Base-by-base conservation (phyloP, 768 basidiomycete genomes). In the Mycena latifolia region DNA sequence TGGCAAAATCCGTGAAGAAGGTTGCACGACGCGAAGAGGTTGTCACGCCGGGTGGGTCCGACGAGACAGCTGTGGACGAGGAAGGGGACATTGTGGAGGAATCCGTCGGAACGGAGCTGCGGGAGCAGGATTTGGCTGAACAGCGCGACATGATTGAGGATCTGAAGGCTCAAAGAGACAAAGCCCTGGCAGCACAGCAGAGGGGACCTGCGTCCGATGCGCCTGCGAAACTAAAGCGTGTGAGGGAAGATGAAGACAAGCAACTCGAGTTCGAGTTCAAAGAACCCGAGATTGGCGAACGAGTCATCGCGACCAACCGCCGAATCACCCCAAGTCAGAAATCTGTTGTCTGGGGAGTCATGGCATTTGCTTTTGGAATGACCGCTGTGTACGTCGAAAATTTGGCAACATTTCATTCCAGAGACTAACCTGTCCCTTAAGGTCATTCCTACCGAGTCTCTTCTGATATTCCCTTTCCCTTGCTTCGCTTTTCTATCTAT, bases 291-390 rank as follows among this genome's bases (percentile, higher is more conserved):
- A 72, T 78, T 1, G 86, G 84, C 12, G 72, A 72, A 33, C 83
- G 87, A 47, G 79, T 78, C 50, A 84, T 92, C 55, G 84, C 81
- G 22, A 84, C 88, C 31, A 95, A 95, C 75, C 85, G 84, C 51
- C 85, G 94, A 50, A 82, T 89, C 55, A 78, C 83, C 69, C 89
- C 94, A 14, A 85, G 88, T 73, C 86, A 87, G 71, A 92, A 91
- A 78, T 89, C 89, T 37, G 82, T 91, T 58, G 92, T 91, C 3
- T 96, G 94, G 94, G 94, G 94, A 39, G 82, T 92, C 22, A 84
- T 92, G 39, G 91, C 92, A 22, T 96, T 97, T 77, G 93, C 92
- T 39, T 81, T 94, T 54, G 94, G 94, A 29, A 80, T 92, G 76
- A 87, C 92, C 54, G 94, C 93, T 66, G 85, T 92, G 93, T 95